These are phyloP conservation scores for Astragalus membranaceus DNA, from an alignment of 306 rosid genomes.

Conservation along the genomic window DNA sequence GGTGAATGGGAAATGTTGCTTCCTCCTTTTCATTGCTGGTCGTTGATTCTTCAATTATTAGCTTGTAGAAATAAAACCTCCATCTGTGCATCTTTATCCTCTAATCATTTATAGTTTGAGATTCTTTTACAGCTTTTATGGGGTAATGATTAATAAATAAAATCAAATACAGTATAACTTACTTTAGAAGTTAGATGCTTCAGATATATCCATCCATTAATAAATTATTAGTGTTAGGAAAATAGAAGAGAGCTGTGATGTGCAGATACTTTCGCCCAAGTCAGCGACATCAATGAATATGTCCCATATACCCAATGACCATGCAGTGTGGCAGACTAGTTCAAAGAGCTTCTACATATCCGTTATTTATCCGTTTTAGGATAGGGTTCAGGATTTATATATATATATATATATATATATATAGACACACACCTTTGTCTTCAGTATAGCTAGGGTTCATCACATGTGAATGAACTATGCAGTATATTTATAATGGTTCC, in stretches of 20 bases:
- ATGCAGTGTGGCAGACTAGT: constrained; percentile 9
- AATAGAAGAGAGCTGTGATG: not conserved
- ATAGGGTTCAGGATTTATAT: not conserved
- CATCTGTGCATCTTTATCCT: not conserved
- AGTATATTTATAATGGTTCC: not conserved
- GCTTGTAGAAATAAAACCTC: not conserved
- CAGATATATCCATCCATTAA: not conserved
- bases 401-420: not conserved
- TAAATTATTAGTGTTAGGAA: constrained; percentile 9
- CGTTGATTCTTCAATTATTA: constrained; percentile 5
- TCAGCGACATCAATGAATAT: constrained; percentile 27
- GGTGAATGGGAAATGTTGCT: not conserved
- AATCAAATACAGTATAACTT: constrained; percentile 6
- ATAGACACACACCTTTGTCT: not conserved
- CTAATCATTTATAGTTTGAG: constrained; percentile 14
- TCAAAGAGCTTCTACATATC: not conserved
- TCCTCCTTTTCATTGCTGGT: not conserved
- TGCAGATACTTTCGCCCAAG: constrained; percentile 6
- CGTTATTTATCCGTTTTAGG: not conserved
- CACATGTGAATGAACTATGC: not conserved
- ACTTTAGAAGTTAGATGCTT: constrained; percentile 18
- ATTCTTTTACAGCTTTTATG: constrained; percentile 8
- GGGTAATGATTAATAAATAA: constrained; percentile 19
- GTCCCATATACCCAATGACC: constrained; percentile 24
- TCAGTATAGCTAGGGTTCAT: not conserved